phyloP scores from a whole-genome alignment of 192 early-diverging fungal genomes.

The Podila epicladia region DNA sequence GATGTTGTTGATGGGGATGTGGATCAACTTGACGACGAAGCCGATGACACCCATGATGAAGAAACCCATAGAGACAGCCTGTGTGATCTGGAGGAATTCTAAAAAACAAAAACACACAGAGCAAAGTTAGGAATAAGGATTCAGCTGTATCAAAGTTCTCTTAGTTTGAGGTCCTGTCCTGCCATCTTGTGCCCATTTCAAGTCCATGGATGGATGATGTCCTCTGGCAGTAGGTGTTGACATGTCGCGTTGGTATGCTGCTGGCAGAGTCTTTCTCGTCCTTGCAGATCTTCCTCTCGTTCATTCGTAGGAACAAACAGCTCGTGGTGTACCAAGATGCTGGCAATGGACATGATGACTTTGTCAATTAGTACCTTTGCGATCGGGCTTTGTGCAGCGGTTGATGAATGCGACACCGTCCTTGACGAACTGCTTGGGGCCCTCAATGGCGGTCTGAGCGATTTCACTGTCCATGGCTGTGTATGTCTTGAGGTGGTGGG shows the following conservation, averaged over 20 bases:
- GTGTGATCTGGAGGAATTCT: conserved; percentile 96
- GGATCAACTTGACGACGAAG: conserved; percentile 98
- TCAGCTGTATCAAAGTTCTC: background rate
- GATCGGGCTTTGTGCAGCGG: conserved; percentile 98
- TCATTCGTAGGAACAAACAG: too few relatives aligned
- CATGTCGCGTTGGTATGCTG: too few relatives aligned
- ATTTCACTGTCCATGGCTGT: conserved; percentile 66
- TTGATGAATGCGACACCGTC: conserved; percentile 92
- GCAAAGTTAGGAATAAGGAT: background rate
- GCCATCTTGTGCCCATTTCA: too few relatives aligned
- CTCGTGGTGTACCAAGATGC: too few relatives aligned
- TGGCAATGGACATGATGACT: background rate
- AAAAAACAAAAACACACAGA: background rate
- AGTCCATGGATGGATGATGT: too few relatives aligned
- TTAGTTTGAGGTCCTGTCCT: background rate
- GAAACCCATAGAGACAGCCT: conserved; percentile 95
- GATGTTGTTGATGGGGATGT: conserved; percentile 99
- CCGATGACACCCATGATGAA: conserved; percentile 97
- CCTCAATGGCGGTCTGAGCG: conserved; percentile 75
- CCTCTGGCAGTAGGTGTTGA: too few relatives aligned
- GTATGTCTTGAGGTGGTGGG: conserved; percentile 5
- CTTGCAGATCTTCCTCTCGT: too few relatives aligned
- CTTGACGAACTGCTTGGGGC: conserved; percentile 91
- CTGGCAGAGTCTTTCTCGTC: too few relatives aligned
- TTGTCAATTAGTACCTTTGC: conserved; percentile 68